Evolutionary conservation across 2,329 filamentous ascomycete genomes (phyloP).

Genomic region (Celoporthe dispersa): DNA sequence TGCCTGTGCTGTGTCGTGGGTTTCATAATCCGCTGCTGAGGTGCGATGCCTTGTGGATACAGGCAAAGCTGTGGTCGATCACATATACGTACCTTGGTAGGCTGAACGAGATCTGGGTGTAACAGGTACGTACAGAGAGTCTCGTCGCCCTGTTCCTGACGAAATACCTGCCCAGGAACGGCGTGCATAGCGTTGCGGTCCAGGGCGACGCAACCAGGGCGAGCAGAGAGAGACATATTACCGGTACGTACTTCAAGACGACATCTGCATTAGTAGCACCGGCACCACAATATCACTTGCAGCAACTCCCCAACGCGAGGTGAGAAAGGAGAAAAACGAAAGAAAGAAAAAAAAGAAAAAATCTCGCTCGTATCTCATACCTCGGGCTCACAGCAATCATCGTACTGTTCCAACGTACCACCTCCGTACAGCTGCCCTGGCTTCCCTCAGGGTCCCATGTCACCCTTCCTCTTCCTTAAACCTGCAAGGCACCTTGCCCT

Average conservation of each 20-base stretch:
- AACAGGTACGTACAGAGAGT: neutral
- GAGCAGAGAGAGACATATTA: neutral
- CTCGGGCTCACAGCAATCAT: slow-evolving; percentile 9
- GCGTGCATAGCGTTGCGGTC: slow-evolving; percentile 6
- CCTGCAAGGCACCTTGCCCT: slow-evolving; percentile 27
- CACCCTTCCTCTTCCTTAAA: slow-evolving; percentile 21
- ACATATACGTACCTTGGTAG: neutral
- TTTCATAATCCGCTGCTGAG: neutral
- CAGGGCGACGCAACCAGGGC: neutral
- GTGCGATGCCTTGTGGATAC: neutral
- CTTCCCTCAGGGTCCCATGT: slow-evolving; percentile 27
- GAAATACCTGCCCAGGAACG: slow-evolving; percentile 8
- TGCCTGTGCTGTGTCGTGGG: neutral
- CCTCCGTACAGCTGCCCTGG: slow-evolving; percentile 20
- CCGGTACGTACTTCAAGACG: neutral
- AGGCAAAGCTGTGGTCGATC: neutral
- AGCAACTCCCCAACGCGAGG: slow-evolving; percentile 2
- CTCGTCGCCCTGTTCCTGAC: neutral
- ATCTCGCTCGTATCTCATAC: slow-evolving; percentile 23
- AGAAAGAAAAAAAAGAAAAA: neutral
- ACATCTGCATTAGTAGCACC: slow-evolving; percentile 5
- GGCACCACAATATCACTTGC: neutral
- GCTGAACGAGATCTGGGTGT: neutral
- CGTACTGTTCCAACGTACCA: slow-evolving; percentile 23
- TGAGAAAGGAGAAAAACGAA: neutral